phyloP scores from a whole-genome alignment of 2,329 filamentous ascomycete genomes.

The Zalaria sp. region DNA sequence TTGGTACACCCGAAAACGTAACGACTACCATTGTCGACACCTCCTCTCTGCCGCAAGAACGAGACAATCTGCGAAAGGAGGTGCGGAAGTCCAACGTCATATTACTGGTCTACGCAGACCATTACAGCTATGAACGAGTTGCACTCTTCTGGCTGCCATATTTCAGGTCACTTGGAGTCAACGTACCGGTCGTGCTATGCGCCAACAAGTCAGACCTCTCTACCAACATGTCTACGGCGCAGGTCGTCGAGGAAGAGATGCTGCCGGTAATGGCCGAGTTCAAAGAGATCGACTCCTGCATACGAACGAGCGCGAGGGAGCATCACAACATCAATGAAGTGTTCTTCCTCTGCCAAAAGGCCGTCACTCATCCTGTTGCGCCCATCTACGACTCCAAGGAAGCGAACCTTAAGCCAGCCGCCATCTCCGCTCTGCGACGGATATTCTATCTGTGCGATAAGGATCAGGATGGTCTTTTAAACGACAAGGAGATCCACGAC shows the following conservation, averaged over 20 bases:
- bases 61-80: conserved; percentile 79
- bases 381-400: conserved; percentile 97
- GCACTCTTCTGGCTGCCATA: conserved; percentile 98
- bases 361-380: conserved; percentile 91
- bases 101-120: conserved; percentile 89
- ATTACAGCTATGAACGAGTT: conserved; percentile 97
- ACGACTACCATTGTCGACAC: conserved; percentile 97
- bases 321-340: conserved; percentile 88
- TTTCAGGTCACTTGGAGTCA: conserved; percentile 94
- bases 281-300: conserved; percentile 96
- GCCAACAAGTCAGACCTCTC: conserved; percentile 94
- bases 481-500: conserved; percentile 76
- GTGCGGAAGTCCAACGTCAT: conserved; percentile 96
- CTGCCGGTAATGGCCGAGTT: conserved; percentile 96
- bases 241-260: conserved; percentile 94
- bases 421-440: conserved; percentile 69
- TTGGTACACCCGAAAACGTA: conserved; percentile 90
- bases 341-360: conserved; percentile 96
- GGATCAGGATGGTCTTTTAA: conserved; percentile 86
- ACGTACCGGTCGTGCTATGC: conserved; percentile 91
- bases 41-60: conserved; percentile 84
- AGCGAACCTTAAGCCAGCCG: conserved; percentile 67
- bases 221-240: conserved; percentile 58
- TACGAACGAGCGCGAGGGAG: conserved; percentile 81
- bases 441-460: conserved; percentile 96